Evolutionary conservation across 306 rosid genomes (phyloP).

Genomic region (Mimosa pudica): DNA sequence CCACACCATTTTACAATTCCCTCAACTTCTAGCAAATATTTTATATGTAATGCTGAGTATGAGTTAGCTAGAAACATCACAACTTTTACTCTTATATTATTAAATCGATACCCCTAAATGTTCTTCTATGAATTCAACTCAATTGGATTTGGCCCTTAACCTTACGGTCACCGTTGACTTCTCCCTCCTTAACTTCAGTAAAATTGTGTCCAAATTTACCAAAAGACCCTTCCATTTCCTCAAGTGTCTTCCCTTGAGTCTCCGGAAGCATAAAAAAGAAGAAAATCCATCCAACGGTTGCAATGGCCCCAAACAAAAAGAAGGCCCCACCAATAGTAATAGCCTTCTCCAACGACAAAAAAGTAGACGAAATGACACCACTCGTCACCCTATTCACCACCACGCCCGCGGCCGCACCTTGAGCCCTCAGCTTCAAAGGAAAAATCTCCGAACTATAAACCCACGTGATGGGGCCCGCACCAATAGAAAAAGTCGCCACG

Average conservation of each 20-base stretch:
- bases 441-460: constrained; percentile 84
- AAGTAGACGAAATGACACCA: constrained; percentile 71
- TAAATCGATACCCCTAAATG: neutral
- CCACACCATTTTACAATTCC: neutral
- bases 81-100: too few relatives aligned
- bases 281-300: constrained; percentile 65
- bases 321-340: constrained; percentile 83
- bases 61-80: neutral
- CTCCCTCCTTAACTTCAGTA: neutral
- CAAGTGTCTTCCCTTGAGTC: constrained; percentile 77
- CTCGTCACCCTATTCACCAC: constrained; percentile 60
- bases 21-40: neutral
- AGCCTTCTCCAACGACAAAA: constrained; percentile 56
- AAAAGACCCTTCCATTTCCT: constrained; percentile 74
- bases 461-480: constrained; percentile 84
- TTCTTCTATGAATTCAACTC: neutral
- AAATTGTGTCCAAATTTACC: constrained; percentile 47
- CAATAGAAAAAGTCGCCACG: constrained; percentile 77
- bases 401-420: constrained; percentile 73
- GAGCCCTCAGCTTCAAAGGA: constrained; percentile 83
- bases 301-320: constrained; percentile 62
- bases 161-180: neutral
- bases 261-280: constrained; percentile 70
- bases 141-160: constrained; percentile 40
- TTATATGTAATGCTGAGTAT: neutral